These are phyloP conservation scores for Saccharomycopsis vini DNA, from an alignment of 805 yeast species.

Conservation along the genomic window DNA sequence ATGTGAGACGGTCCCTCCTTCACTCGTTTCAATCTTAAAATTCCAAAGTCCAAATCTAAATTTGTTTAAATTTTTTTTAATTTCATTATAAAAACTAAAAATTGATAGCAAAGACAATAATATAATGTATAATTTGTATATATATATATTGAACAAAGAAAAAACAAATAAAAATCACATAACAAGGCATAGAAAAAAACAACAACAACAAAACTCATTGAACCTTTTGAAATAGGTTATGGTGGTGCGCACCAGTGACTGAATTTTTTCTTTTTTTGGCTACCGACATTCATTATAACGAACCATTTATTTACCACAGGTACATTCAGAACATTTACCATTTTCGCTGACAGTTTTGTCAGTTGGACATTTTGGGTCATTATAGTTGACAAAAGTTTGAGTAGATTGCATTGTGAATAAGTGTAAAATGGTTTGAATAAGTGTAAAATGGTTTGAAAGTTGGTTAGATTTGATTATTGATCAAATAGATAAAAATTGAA, in stretches of 20 bases:
- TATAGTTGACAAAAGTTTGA: not conserved
- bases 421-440: too few species aligned
- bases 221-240: too few species aligned
- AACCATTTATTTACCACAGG: slow-evolving; percentile 6
- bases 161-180: not conserved
- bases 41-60: too few species aligned
- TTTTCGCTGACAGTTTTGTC: slow-evolving; percentile 1
- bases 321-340: slow-evolving; percentile 7
- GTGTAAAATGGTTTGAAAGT: not conserved
- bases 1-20: too few species aligned
- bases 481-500: not conserved
- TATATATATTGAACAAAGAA: not conserved
- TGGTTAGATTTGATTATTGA: not conserved
- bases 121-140: not conserved
- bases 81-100: too few species aligned
- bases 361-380: slow-evolving; percentile 2
- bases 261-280: not conserved
- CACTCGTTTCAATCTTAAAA: too few species aligned
- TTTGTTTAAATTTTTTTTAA: too few species aligned
- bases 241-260: not conserved
- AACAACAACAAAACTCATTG: too few species aligned
- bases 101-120: too few species aligned
- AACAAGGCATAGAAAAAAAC: not conserved
- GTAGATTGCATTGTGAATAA: not conserved
- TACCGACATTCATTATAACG: not conserved